Base-by-base conservation (phyloP, 805 yeast species). In the Nakazawaea ishiwadae region DNA sequence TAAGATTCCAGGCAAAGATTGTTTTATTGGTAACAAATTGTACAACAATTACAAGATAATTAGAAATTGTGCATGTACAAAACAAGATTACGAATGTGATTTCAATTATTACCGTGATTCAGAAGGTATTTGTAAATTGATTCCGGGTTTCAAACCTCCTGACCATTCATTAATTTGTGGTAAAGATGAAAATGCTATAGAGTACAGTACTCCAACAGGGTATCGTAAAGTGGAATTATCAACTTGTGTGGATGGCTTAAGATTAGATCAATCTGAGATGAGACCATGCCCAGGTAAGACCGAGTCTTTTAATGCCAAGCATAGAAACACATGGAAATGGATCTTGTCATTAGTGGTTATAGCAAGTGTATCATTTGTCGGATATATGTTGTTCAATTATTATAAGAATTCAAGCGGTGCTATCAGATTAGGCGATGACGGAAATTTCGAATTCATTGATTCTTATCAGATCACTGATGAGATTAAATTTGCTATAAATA, bases 51-150 rank as follows among this genome's bases (percentile, higher is more conserved):
- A 68, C 54, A 69, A 69, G 50, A 69, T 75, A 2, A 58, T 73
- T 7, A 67, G 77, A 47, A 81, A 84, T 57, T 90, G 98, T 65
- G 60, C 83, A 1, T 90, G 98, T 65, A 71, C 90, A 0, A 73
- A 93, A 57, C 73, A 75, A 44, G 98, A 89, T 54, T 91, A 65
- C 54, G 98, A 90, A 59, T 90, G 98, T 72, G 97, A 90, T 57
- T 84, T 77, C 67, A 87, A 88, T 60, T 88, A 72, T 58, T 70
- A 60, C 48, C 71, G 82, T 42, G 84, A 79, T 0, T 91, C 83
- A 51, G 10, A 14, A 8, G 91, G 91, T 21, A 78, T 84, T 11
- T 90, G 97, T 65, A 76, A 73, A 54, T 72, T 87, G 33, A 85
- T 86, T 14, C 71, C 74, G 12, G 96, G 96, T 0, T 67, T 72